phyloP scores from a whole-genome alignment of 2,329 filamentous ascomycete species.

The Reticulascus tulasneorum region DNA sequence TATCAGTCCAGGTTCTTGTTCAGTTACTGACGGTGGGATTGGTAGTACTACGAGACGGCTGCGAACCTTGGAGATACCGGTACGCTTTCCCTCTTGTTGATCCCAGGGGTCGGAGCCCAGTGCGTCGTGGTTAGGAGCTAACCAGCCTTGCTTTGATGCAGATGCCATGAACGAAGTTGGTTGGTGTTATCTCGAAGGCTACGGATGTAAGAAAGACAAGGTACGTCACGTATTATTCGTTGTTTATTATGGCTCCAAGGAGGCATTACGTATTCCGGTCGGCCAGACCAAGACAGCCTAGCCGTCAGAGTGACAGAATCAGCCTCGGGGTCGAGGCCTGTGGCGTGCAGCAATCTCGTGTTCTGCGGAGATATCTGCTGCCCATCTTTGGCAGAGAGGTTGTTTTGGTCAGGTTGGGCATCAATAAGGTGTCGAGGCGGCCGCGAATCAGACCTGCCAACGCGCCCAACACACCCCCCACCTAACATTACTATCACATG shows the following conservation, averaged over 20 bases:
- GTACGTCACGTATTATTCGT: slow-evolving; percentile 45
- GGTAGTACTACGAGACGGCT: slow-evolving; percentile 92
- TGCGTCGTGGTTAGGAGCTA: slow-evolving; percentile 5
- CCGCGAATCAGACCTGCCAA: slow-evolving; percentile 7
- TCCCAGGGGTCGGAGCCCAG: slow-evolving; percentile 6
- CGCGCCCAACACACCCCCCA: slow-evolving; percentile 5
- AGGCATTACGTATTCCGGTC: slow-evolving; percentile 3
- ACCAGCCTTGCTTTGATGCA: slow-evolving; percentile 24
- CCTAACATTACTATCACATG: slow-evolving; percentile 31
- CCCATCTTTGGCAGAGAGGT: not conserved
- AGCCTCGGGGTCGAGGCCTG: slow-evolving; percentile 5
- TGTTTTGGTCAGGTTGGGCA: slow-evolving; percentile 30
- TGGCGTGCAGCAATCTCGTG: slow-evolving; percentile 8
- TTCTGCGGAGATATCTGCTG: slow-evolving; percentile 8
- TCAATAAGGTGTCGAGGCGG: slow-evolving; percentile 28
- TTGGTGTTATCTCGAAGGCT: slow-evolving; percentile 96
- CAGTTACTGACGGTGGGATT: slow-evolving; percentile 23
- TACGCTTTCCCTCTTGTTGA: slow-evolving; percentile 29
- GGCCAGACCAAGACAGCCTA: slow-evolving; percentile 1
- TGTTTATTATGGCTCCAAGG: slow-evolving; percentile 10
- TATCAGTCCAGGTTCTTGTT: no score
- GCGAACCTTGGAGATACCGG: slow-evolving; percentile 90
- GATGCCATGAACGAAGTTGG: slow-evolving; percentile 97
- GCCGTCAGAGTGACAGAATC: not conserved
- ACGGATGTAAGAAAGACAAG: slow-evolving; percentile 97